These are phyloP conservation scores for Populus pruinosa DNA, from an alignment of 345 rosid genomes.

Conservation along the genomic window DNA sequence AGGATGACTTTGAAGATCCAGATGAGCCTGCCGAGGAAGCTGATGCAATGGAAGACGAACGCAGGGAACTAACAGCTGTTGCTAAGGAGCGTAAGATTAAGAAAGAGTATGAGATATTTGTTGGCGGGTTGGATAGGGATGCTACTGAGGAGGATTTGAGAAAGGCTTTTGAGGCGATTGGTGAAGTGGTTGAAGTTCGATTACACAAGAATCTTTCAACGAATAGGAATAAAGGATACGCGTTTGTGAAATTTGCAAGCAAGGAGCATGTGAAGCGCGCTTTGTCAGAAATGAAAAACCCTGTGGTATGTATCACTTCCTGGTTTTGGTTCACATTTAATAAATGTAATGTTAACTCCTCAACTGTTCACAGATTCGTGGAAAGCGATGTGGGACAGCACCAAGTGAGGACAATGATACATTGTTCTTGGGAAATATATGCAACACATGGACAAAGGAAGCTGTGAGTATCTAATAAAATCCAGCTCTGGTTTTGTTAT, in stretches of 20 bases:
- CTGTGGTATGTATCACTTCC: constrained; percentile 38
- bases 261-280: constrained; percentile 54
- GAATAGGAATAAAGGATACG: constrained; percentile 57
- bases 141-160: constrained; percentile 58
- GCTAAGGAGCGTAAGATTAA: constrained; percentile 50
- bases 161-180: constrained; percentile 53
- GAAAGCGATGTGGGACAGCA: constrained; percentile 62
- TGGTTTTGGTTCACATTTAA: not conserved
- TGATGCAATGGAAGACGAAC: constrained; percentile 46
- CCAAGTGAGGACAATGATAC: constrained; percentile 68
- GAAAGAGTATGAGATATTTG: constrained; percentile 60
- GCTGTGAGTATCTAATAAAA: constrained; percentile 43
- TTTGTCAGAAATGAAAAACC: constrained; percentile 62
- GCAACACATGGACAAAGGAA: constrained; percentile 70
- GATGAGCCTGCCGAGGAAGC: constrained; percentile 45
- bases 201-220: constrained; percentile 42
- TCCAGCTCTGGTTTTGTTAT: not conserved
- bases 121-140: constrained; percentile 57
- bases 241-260: constrained; percentile 57
- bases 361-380: constrained; percentile 41
- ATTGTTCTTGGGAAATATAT: constrained; percentile 58
- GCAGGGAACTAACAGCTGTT: constrained; percentile 39
- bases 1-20: constrained; percentile 47
- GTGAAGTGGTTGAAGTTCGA: constrained; percentile 54
- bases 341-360: constrained; percentile 4